Conservation (phyloP, 495 filamentous ascomycete species). For the Penicillium egyptiacum region DNA sequence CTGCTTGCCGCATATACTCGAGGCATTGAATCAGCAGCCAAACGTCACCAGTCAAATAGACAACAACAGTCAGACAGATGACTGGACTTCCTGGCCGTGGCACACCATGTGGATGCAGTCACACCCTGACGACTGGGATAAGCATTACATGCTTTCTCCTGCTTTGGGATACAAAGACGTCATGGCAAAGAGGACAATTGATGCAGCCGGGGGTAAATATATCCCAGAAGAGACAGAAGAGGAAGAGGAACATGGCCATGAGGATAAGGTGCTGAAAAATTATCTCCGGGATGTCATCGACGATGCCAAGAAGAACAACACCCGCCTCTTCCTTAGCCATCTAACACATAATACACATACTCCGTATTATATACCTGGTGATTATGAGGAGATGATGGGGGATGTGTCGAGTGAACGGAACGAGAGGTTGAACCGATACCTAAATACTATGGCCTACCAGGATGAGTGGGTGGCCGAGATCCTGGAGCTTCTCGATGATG, state of each 20-base stretch:
- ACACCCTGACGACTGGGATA: conserved; percentile 37
- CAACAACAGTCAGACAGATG: conserved; percentile 26
- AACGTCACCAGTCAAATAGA: conserved; percentile 24
- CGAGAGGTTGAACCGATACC: conserved; percentile 39
- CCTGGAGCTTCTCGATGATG: conserved; percentile 36
- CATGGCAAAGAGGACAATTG: conserved; percentile 28
- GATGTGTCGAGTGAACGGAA: conserved; percentile 23
- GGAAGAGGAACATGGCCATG: conserved; percentile 38
- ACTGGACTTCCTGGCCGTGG: conserved; percentile 35
- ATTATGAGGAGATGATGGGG: conserved; percentile 34
- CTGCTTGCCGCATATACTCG: conserved; percentile 42
- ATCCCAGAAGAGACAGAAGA: conserved; percentile 28
- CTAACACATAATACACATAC: conserved; percentile 44
- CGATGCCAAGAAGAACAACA: conserved; percentile 33
- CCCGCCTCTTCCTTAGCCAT: conserved; percentile 43
- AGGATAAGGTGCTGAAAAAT: conserved; percentile 33
- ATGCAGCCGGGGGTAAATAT: conserved; percentile 21
- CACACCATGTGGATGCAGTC: conserved; percentile 42
- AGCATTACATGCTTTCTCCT: conserved; percentile 29
- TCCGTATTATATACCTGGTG: conserved; percentile 42
- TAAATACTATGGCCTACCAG: conserved; percentile 42
- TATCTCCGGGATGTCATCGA: conserved; percentile 41
- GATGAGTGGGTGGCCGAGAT: conserved; percentile 41
- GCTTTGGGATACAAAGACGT: conserved; percentile 38
- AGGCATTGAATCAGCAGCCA: conserved; percentile 36